phyloP scores from a whole-genome alignment of 2,329 filamentous ascomycete species.

The Aureobasidium sp. region DNA sequence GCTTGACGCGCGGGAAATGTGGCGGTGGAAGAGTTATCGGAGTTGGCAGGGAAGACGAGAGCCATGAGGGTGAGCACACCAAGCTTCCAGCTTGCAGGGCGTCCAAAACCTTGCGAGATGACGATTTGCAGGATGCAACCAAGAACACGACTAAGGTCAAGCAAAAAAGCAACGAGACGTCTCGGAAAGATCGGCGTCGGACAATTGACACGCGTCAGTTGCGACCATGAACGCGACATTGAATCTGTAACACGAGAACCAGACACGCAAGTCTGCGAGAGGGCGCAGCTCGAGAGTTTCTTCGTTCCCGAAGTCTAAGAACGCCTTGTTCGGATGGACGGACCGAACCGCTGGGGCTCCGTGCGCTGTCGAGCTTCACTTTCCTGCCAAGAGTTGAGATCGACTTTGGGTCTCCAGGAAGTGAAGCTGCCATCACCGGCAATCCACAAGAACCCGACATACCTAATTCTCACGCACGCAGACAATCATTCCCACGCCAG shows the following conservation, averaged over 20 bases:
- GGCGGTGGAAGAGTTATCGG: background rate
- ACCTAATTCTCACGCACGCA: background rate
- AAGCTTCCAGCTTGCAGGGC: background rate
- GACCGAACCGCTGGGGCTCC: background rate
- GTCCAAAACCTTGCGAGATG: background rate
- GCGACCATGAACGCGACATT: background rate
- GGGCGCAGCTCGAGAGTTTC: background rate
- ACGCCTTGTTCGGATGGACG: background rate
- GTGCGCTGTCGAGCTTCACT: background rate
- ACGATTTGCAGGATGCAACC: background rate
- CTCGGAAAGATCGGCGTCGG: background rate
- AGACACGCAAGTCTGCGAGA: no score
- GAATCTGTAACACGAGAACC: slow-evolving; percentile 3
- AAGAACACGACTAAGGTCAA: background rate
- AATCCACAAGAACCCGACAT: background rate
- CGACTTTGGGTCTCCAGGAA: background rate
- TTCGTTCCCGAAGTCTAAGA: background rate
- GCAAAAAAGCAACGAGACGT: background rate
- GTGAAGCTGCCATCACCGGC: background rate
- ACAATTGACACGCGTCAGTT: background rate
- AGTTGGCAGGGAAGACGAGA: background rate
- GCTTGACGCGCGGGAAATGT: background rate
- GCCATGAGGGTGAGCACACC: background rate
- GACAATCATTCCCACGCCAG: background rate
- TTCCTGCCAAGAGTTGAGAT: background rate